These are phyloP conservation scores for Daldinia bambusicola DNA, from an alignment of 495 filamentous ascomycete genomes.

Conservation along the genomic window DNA sequence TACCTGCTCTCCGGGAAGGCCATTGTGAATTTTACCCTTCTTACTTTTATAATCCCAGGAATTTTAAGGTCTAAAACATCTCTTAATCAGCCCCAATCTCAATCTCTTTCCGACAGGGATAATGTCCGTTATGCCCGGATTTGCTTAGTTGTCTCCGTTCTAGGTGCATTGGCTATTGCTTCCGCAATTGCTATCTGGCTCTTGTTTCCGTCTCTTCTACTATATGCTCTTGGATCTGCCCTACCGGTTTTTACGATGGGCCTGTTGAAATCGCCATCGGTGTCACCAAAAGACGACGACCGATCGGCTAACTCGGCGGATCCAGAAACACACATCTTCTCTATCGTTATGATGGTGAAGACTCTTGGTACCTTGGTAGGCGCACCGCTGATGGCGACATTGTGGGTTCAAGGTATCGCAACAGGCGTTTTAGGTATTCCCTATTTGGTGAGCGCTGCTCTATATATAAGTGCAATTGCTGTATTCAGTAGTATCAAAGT, in stretches of 20 bases:
- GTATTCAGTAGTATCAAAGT: slow-evolving; percentile 41
- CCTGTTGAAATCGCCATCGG: slow-evolving; percentile 51
- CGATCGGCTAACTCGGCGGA: slow-evolving; percentile 15
- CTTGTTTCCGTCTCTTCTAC: slow-evolving; percentile 51
- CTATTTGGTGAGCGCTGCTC: slow-evolving; percentile 47
- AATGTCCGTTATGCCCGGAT: slow-evolving; percentile 48
- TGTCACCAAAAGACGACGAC: slow-evolving; percentile 39
- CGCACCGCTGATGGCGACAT: slow-evolving; percentile 53
- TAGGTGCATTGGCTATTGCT: slow-evolving; percentile 55
- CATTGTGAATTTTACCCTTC: slow-evolving; percentile 54
- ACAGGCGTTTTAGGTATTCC: slow-evolving; percentile 31
- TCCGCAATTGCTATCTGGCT: slow-evolving; percentile 47
- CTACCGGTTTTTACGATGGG: slow-evolving; percentile 58
- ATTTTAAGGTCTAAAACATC: slow-evolving; percentile 42
- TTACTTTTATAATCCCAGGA: slow-evolving; percentile 52
- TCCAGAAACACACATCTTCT: slow-evolving; percentile 53
- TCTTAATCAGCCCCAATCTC: slow-evolving; percentile 21
- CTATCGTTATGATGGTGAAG: slow-evolving; percentile 59
- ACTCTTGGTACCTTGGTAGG: slow-evolving; percentile 56
- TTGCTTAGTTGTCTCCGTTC: slow-evolving; percentile 52
- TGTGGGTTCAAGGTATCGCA: slow-evolving; percentile 49
- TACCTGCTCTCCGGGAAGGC: slow-evolving; percentile 59
- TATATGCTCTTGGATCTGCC: slow-evolving; percentile 58
- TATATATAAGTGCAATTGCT: slow-evolving; percentile 47
- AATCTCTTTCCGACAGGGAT: slow-evolving; percentile 42